Evolutionary conservation across 2,329 filamentous ascomycete species (phyloP).

Genomic region (Berkeleyomyces basicola): DNA sequence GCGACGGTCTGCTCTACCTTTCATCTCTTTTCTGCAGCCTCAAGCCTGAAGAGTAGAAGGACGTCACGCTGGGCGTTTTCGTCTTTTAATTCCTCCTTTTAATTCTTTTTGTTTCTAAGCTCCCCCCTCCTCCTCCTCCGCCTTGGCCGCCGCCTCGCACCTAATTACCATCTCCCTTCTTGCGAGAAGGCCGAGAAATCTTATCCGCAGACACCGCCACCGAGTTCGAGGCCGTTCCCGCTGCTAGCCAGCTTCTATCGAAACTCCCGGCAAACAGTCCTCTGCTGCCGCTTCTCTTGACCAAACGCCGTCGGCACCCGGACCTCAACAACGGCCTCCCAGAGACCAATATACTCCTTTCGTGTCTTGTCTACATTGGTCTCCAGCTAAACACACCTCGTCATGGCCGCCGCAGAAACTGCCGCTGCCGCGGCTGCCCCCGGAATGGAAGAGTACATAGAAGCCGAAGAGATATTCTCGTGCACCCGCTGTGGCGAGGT

Average conservation of each 20-base stretch:
- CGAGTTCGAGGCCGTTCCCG: no score
- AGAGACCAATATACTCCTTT: neutral
- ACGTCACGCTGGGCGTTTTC: constrained; percentile 3
- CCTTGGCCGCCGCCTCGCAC: neutral
- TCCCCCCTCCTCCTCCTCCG: neutral
- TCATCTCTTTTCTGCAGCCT: neutral
- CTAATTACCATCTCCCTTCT: neutral
- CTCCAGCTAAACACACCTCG: no score
- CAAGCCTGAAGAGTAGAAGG: neutral
- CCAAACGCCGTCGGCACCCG: no score
- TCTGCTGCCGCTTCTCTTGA: no score
- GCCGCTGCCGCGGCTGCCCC: constrained; percentile 25
- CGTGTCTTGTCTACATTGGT: neutral
- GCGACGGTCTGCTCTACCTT: neutral
- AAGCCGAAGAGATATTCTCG: constrained; percentile 66
- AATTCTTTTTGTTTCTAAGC: neutral
- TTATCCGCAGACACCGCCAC: no score
- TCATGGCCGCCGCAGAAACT: neutral
- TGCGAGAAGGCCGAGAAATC: neutral
- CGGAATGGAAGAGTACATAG: constrained; percentile 43
- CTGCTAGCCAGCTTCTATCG: no score
- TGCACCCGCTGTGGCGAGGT: constrained; percentile 93
- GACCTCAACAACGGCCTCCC: neutral
- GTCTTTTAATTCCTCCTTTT: constrained; percentile 1
- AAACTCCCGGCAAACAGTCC: no score